A percentile compares a stretch with the other conserved stretches of the same genome.
Conservation (phyloP, 371 early-diverging fungal species). For the Dipsacomyces acuminosporus region DNA sequence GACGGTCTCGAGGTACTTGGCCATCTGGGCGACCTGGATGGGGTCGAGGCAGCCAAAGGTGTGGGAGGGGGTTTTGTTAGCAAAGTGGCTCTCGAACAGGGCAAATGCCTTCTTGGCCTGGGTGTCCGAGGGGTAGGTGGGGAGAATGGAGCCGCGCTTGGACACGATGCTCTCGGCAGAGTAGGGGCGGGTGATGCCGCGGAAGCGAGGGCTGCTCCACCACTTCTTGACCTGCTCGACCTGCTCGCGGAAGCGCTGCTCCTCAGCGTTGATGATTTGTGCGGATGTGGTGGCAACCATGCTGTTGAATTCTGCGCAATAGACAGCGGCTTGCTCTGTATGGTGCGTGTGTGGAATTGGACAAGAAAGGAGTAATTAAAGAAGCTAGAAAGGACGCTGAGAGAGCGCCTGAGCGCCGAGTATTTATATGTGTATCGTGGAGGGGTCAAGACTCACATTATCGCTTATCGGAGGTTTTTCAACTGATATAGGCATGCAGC, state of each 20-base stretch:
- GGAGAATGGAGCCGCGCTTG: constrained; percentile 81
- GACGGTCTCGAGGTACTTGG: constrained; percentile 94
- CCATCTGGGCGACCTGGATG: constrained; percentile 95
- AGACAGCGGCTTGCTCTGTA: neutral
- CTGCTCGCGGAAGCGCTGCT: constrained; percentile 71
- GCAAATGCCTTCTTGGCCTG: constrained; percentile 94
- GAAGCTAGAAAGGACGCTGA: no score
- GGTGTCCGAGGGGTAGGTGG: constrained; percentile 72
- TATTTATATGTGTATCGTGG: no score
- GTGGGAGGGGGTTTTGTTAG: constrained; percentile 72
- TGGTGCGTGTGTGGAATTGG: no score
- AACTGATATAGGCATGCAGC: no score
- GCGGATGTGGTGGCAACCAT: constrained; percentile 21
- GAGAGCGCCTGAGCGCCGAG: no score
- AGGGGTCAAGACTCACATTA: no score
- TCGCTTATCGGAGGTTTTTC: no score
- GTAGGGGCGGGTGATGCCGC: constrained; percentile 82
- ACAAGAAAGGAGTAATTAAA: no score
- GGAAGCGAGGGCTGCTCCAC: constrained; percentile 82
- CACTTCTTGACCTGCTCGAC: constrained; percentile 80
- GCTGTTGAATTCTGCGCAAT: no score
- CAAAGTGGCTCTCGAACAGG: constrained; percentile 73
- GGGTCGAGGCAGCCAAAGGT: constrained; percentile 94
- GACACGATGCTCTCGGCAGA: constrained; percentile 84
- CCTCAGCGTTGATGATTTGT: constrained; percentile 48